phyloP scores from a whole-genome alignment of 2,329 filamentous ascomycete species.

The Apiospora koreana region DNA sequence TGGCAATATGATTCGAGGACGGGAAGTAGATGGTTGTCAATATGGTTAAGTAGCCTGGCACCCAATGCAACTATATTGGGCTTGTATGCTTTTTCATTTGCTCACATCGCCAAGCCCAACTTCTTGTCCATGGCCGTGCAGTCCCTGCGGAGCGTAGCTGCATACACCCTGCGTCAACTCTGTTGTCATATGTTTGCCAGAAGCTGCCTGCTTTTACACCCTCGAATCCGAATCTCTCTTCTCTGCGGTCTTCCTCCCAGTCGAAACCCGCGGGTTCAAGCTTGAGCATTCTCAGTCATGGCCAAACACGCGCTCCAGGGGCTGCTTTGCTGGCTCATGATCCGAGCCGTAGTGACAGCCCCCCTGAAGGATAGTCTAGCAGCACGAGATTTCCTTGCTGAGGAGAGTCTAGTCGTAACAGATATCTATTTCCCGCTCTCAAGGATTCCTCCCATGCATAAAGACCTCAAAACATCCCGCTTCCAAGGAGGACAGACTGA shows the following conservation, averaged over 20 bases:
- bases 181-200: neutral
- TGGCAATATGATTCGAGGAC: neutral
- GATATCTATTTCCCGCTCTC: slow-evolving; percentile 23
- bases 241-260: neutral
- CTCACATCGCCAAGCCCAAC: neutral
- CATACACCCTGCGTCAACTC: neutral
- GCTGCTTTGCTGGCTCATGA: slow-evolving; percentile 16
- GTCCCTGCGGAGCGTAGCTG: neutral
- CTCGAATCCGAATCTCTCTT: neutral
- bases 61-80: neutral
- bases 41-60: neutral
- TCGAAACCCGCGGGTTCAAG: no score
- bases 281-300: neutral
- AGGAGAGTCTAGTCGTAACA: slow-evolving; percentile 23
- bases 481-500: slow-evolving; percentile 14
- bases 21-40: neutral
- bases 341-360: slow-evolving; percentile 15
- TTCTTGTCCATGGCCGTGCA: neutral
- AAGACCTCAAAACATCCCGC: slow-evolving; percentile 14
- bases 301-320: slow-evolving; percentile 4
- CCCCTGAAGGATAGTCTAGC: slow-evolving; percentile 18
- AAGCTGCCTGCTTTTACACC: neutral
- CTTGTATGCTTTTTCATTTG: neutral
- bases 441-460: slow-evolving; percentile 16
- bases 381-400: slow-evolving; percentile 18